Conservation (phyloP, 2,329 filamentous ascomycete genomes). For the Monilinia aucupariae region DNA sequence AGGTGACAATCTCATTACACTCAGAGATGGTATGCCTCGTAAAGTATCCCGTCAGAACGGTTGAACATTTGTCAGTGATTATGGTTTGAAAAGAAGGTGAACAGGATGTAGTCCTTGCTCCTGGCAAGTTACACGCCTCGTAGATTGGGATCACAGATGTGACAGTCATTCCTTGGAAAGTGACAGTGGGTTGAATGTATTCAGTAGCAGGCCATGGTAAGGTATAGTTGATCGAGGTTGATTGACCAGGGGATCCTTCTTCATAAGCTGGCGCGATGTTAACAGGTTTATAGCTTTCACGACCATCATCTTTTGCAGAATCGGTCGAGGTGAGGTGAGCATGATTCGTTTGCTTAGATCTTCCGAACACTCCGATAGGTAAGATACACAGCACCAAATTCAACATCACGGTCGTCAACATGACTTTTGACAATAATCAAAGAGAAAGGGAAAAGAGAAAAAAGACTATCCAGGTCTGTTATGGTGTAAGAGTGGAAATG, state of each 20-base stretch:
- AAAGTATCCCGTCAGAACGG: conserved; percentile 27
- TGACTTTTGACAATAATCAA: not conserved
- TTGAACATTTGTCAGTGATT: conserved; percentile 25
- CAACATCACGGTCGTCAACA: not conserved
- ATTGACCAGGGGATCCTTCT: not conserved
- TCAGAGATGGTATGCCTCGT: conserved; percentile 24
- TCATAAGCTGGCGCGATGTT: not conserved
- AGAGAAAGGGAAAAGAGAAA: not conserved
- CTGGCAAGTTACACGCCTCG: conserved; percentile 25
- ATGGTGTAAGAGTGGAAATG: not conserved
- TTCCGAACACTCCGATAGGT: not conserved
- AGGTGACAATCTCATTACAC: conserved; percentile 29
- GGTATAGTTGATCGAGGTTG: conserved; percentile 14
- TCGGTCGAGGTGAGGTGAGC: not conserved
- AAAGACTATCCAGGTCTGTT: conserved; percentile 5
- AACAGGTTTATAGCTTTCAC: not conserved
- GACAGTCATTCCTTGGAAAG: conserved; percentile 23
- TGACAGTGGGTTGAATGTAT: conserved; percentile 14
- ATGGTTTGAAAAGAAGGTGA: conserved; percentile 22
- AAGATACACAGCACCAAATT: conserved; percentile 4
- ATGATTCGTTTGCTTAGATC: not conserved
- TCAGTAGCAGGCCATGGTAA: conserved; percentile 19
- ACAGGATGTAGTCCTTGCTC: conserved; percentile 21
- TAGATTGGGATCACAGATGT: conserved; percentile 24
- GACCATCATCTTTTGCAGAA: not conserved